Percentiles rank a stretch among this genome's conserved stretches.
Evolutionary conservation across 2,329 filamentous ascomycete species (phyloP).

Genomic region (Colletotrichum tabaci): DNA sequence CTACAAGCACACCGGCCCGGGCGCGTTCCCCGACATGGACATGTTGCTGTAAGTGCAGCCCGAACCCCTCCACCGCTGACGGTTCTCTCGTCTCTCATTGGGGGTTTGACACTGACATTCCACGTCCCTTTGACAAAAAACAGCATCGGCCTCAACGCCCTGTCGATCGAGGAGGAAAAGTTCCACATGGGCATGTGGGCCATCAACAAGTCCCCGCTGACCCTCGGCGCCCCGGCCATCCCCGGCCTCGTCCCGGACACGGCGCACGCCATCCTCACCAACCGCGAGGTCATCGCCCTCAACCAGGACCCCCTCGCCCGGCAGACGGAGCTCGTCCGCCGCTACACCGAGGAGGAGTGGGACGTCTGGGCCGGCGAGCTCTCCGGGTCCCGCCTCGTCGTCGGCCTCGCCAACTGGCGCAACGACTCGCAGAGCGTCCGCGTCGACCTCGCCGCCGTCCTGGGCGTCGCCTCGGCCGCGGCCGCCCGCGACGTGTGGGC

Average conservation of each 20-base stretch:
- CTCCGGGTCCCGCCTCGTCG: constrained; percentile 58
- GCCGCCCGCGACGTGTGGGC: constrained; percentile 58
- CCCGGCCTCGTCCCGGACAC: constrained; percentile 53
- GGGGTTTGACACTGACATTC: not conserved
- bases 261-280: constrained; percentile 61
- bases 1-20: constrained; percentile 58
- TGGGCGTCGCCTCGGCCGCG: constrained; percentile 58
- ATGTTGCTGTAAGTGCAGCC: constrained; percentile 61
- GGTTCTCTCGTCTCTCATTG: no score
- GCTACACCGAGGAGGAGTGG: constrained; percentile 64
- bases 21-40: constrained; percentile 67
- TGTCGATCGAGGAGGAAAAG: constrained; percentile 62
- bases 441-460: constrained; percentile 56
- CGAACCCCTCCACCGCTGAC: not conserved
- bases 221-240: constrained; percentile 62
- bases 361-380: constrained; percentile 67
- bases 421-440: constrained; percentile 59
- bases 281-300: constrained; percentile 69
- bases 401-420: constrained; percentile 66
- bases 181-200: constrained; percentile 69
- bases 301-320: constrained; percentile 70
- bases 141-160: constrained; percentile 62
- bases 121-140: no score
- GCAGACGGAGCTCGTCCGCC: constrained; percentile 64
- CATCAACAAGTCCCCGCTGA: constrained; percentile 65